phyloP scores from a whole-genome alignment of 2,329 filamentous ascomycete species.

The Talaromyces atroroseus region DNA sequence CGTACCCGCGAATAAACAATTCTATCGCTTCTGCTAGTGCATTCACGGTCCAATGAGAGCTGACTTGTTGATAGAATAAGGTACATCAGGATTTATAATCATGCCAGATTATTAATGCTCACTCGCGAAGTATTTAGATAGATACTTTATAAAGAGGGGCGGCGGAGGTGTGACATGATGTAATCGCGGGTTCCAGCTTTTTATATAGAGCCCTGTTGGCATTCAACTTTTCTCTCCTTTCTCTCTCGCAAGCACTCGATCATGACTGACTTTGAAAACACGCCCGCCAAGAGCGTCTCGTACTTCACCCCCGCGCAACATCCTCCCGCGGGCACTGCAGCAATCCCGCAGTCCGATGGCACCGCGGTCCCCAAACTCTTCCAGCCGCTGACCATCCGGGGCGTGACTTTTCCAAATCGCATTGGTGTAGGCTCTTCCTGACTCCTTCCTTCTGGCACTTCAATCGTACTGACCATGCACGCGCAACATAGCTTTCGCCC shows the following conservation, averaged over 20 bases:
- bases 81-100: too few species aligned
- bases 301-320: constrained; percentile 37
- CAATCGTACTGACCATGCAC: not conserved
- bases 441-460: not conserved
- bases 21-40: too few species aligned
- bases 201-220: too few species aligned
- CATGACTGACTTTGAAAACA: constrained; percentile 29
- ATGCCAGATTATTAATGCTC: too few species aligned
- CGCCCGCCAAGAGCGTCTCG: constrained; percentile 37
- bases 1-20: too few species aligned
- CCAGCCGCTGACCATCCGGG: constrained; percentile 52
- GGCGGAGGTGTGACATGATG: too few species aligned
- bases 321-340: constrained; percentile 33
- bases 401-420: constrained; percentile 62
- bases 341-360: constrained; percentile 37
- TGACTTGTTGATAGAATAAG: too few species aligned
- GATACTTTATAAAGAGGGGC: too few species aligned
- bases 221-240: not conserved
- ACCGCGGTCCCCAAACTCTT: constrained; percentile 52
- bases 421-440: constrained; percentile 44
- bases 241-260: not conserved
- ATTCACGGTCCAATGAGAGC: too few species aligned
- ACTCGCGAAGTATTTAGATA: too few species aligned
- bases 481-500: constrained; percentile 46
- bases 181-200: too few species aligned